Percentiles rank a stretch among this genome's conserved stretches.
Conservation (phyloP, 83 land plant genomes). For the Isoetes engelmannii region DNA sequence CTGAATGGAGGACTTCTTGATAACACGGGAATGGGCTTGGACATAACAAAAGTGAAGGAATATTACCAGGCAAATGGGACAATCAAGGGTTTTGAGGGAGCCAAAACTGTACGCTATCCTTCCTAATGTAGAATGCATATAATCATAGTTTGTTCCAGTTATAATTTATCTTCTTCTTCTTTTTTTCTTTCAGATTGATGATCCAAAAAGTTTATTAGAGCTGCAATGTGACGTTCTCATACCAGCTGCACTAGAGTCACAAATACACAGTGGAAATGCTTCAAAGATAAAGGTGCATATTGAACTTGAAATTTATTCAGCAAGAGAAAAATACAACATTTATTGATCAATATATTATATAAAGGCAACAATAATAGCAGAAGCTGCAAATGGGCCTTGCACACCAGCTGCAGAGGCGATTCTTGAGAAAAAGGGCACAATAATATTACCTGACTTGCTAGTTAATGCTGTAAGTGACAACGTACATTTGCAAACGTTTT, state of each 20-base stretch:
- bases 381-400: constrained; percentile 16
- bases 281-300: neutral
- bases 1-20: constrained; percentile 7
- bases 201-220: neutral
- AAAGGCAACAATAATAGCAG: constrained; percentile 13
- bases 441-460: constrained; percentile 11
- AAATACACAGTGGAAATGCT: constrained; percentile 6
- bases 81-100: neutral
- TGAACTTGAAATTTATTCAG: too few species aligned
- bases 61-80: neutral
- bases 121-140: neutral
- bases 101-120: neutral
- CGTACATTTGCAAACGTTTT: neutral
- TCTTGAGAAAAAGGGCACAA: constrained; percentile 1
- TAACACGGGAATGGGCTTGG: neutral
- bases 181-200: neutral
- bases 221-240: constrained; percentile 5
- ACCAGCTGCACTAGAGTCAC: constrained; percentile 9
- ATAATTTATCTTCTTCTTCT: neutral
- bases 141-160: neutral
- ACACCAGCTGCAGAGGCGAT: constrained; percentile 10
- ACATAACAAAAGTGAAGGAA: neutral
- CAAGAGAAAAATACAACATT: neutral
- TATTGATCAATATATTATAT: neutral
- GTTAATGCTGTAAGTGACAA: constrained; percentile 12